A percentile compares a stretch with the other conserved stretches of the same genome.
Evolutionary conservation across 805 yeast genomes (phyloP).

Genomic region (Starmerella stigmatis): DNA sequence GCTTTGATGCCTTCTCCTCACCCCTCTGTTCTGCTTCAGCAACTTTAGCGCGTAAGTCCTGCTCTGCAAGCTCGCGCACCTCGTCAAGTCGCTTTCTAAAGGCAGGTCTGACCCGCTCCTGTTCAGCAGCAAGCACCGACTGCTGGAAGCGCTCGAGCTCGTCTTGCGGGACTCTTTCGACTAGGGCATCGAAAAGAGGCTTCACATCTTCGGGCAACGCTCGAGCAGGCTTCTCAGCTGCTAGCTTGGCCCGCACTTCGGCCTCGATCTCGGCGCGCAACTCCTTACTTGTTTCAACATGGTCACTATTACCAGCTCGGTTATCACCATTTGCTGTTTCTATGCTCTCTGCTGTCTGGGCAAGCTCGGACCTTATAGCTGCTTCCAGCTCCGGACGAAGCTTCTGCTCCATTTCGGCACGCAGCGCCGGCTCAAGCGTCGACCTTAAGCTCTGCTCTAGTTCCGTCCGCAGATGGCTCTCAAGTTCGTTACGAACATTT

Average conservation of each 20-base stretch:
- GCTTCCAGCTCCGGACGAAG: not conserved
- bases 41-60: slow-evolving; percentile 11
- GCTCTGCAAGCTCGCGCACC: slow-evolving; percentile 15
- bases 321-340: too few relatives aligned
- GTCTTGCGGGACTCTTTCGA: slow-evolving; percentile 2
- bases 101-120: slow-evolving; percentile 19
- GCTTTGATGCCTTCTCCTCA: slow-evolving; percentile 13
- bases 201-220: slow-evolving; percentile 7
- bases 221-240: not conserved
- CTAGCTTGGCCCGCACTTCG: slow-evolving; percentile 5
- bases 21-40: slow-evolving; percentile 14
- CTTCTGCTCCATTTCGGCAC: not conserved
- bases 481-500: not conserved
- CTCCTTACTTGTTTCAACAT: not conserved
- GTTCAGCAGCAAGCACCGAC: slow-evolving; percentile 16
- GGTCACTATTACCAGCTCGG: too few relatives aligned
- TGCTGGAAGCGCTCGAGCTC: slow-evolving; percentile 12
- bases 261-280: not conserved
- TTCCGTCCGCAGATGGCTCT: slow-evolving; percentile 6
- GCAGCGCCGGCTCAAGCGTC: not conserved
- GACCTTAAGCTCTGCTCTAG: not conserved
- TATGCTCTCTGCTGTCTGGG: not conserved
- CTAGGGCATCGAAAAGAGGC: slow-evolving; percentile 8
- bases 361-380: not conserved
- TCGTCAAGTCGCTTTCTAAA: slow-evolving; percentile 14